Conservation (phyloP, 108 stramenopile genomes). For the Skeletonema marinoi region DNA sequence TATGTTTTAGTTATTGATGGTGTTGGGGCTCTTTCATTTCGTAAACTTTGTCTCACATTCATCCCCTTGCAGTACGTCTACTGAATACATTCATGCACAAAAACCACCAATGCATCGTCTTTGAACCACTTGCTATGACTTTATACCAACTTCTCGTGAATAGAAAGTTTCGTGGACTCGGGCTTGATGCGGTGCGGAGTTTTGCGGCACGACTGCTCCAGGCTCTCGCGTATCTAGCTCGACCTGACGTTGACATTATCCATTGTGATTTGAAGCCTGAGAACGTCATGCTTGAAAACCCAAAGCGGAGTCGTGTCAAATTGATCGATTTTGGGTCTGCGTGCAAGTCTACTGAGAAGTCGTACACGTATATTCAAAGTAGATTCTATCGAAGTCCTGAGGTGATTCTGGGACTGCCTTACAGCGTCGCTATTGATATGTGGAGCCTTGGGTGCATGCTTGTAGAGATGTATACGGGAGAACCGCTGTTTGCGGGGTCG, state of each 20-base stretch:
- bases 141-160: conserved; percentile 96
- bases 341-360: not conserved
- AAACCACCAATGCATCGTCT: conserved; percentile 95
- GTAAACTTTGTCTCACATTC: not conserved
- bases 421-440: conserved; percentile 97
- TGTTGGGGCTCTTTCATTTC: not conserved
- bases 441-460: conserved; percentile 99
- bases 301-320: conserved; percentile 47
- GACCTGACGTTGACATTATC: conserved; percentile 76
- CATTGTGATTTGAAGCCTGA: conserved; percentile 88
- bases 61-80: conserved; percentile 73
- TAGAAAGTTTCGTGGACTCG: conserved; percentile 96
- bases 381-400: conserved; percentile 98
- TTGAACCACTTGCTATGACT: conserved; percentile 97
- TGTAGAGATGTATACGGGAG: conserved; percentile 98
- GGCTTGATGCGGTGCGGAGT: conserved; percentile 94
- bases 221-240: conserved; percentile 73
- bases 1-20: conserved; percentile 27
- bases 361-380: conserved; percentile 97
- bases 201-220: conserved; percentile 90
- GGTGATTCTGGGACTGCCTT: conserved; percentile 97
- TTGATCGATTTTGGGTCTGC: conserved; percentile 60
- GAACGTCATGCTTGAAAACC: conserved; percentile 68
- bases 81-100: conserved; percentile 90
- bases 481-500: conserved; percentile 95